Percentiles rank a stretch among this genome's conserved stretches.
Conservation (phyloP, 352 stramenopile genomes). For the Pythium sukuiense region DNA sequence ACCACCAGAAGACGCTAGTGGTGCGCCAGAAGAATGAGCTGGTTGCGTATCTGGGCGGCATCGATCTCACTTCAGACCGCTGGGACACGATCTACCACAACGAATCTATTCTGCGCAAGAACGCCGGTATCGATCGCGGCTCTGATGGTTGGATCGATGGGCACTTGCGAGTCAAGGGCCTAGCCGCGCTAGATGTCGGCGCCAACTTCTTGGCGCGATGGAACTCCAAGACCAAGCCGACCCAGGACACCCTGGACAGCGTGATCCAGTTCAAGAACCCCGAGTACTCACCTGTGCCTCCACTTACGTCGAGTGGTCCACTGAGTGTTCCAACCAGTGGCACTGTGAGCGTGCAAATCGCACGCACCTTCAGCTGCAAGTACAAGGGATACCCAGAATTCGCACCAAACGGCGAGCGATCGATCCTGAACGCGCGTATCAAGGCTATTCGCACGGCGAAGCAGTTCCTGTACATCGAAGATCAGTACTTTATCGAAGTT, state of each 20-base stretch:
- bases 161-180: slow-evolving; percentile 42
- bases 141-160: slow-evolving; percentile 61
- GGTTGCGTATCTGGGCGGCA: slow-evolving; percentile 54
- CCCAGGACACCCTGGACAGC: slow-evolving; percentile 32
- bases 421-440: slow-evolving; percentile 32
- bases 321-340: slow-evolving; percentile 31
- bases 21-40: slow-evolving; percentile 27
- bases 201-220: slow-evolving; percentile 57
- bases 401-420: slow-evolving; percentile 35
- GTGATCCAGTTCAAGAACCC: slow-evolving; percentile 54
- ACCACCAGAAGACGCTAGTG: slow-evolving; percentile 56
- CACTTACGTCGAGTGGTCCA: slow-evolving; percentile 48
- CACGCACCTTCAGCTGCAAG: slow-evolving; percentile 45
- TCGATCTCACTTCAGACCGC: slow-evolving; percentile 57
- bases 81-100: slow-evolving; percentile 69
- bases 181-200: slow-evolving; percentile 47
- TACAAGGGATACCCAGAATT: slow-evolving; percentile 35
- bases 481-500: slow-evolving; percentile 54
- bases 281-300: slow-evolving; percentile 13
- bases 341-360: slow-evolving; percentile 31
- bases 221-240: slow-evolving; percentile 48
- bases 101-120: slow-evolving; percentile 34
- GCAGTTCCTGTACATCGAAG: slow-evolving; percentile 49
- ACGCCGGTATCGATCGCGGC: slow-evolving; percentile 27
- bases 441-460: slow-evolving; percentile 38